phyloP scores from a whole-genome alignment of 2,329 filamentous ascomycete species.

The Proliferodiscus dingleyae region DNA sequence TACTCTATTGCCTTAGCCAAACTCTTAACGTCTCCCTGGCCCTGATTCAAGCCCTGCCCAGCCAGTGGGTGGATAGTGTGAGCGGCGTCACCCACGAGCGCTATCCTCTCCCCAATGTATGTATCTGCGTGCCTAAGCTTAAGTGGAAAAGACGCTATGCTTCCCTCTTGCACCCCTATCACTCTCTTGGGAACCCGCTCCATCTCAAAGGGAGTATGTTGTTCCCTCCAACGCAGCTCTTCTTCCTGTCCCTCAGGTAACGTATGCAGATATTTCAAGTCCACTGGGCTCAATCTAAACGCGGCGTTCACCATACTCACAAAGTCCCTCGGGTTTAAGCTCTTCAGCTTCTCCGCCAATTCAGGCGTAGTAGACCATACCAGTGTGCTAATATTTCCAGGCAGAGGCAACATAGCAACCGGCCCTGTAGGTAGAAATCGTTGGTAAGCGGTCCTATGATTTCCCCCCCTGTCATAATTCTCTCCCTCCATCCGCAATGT shows the following conservation, averaged over 20 bases:
- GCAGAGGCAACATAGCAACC: conserved; percentile 84
- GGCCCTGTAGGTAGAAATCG: conserved; percentile 91
- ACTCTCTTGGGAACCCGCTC: conserved; percentile 60
- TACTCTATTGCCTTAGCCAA: conserved; percentile 70
- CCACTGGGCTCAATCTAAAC: conserved; percentile 74
- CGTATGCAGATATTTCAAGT: conserved; percentile 78
- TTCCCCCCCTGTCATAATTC: conserved; percentile 46
- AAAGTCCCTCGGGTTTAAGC: conserved; percentile 67
- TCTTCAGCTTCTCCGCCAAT: conserved; percentile 74
- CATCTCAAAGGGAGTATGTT: conserved; percentile 58
- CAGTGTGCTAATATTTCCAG: conserved; percentile 74
- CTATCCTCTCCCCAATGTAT: conserved; percentile 85
- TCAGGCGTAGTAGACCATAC: conserved; percentile 92
- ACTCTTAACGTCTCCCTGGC: conserved; percentile 80
- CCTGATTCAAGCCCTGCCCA: conserved; percentile 91
- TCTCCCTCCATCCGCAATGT: conserved; percentile 68
- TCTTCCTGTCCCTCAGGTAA: conserved; percentile 54
- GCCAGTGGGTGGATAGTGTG: conserved; percentile 94
- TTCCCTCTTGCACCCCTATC: conserved; percentile 68
- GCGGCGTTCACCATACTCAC: conserved; percentile 87
- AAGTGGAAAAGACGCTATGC: conserved; percentile 84
- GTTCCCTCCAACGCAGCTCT: conserved; percentile 79
- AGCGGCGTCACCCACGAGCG: conserved; percentile 88
- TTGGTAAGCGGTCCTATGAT: conserved; percentile 77
- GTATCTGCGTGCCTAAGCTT: conserved; percentile 90